Percentiles rank a stretch among this genome's conserved stretches.
Conservation (phyloP, 768 basidiomycete genomes). For the Tricholoma hemisulphureum region DNA sequence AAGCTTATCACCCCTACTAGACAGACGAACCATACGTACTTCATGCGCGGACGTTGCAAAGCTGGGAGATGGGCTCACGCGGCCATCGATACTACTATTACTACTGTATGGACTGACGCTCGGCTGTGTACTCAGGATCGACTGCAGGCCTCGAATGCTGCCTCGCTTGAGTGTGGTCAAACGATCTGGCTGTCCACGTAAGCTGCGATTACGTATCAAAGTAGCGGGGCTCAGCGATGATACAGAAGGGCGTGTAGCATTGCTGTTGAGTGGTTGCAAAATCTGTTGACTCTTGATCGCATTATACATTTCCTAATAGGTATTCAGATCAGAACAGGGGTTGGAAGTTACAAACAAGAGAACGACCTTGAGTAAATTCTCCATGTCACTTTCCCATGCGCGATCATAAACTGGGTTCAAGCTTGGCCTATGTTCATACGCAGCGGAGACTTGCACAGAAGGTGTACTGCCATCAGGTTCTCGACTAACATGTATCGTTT, state of each 20-base stretch:
- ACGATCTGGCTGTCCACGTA: constrained; percentile 69
- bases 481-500: constrained; percentile 26
- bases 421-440: constrained; percentile 31
- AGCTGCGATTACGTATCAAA: constrained; percentile 66
- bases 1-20: neutral
- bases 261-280: constrained; percentile 68
- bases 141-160: constrained; percentile 85
- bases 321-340: constrained; percentile 1
- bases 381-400: constrained; percentile 85
- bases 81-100: constrained; percentile 79
- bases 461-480: constrained; percentile 61
- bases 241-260: constrained; percentile 45
- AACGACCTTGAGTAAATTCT: constrained; percentile 75
- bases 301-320: constrained; percentile 83
- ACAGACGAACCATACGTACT: constrained; percentile 35
- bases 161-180: constrained; percentile 81
- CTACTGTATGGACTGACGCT: constrained; percentile 82
- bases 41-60: constrained; percentile 89
- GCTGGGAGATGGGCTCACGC: constrained; percentile 93
- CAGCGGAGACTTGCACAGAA: constrained; percentile 55
- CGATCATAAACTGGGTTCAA: constrained; percentile 52
- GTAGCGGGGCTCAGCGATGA: constrained; percentile 55
- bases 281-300: constrained; percentile 92
- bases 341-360: neutral
- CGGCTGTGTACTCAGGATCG: constrained; percentile 66